Base-by-base conservation (phyloP, 495 filamentous ascomycete genomes). In the Podospora comata region DNA sequence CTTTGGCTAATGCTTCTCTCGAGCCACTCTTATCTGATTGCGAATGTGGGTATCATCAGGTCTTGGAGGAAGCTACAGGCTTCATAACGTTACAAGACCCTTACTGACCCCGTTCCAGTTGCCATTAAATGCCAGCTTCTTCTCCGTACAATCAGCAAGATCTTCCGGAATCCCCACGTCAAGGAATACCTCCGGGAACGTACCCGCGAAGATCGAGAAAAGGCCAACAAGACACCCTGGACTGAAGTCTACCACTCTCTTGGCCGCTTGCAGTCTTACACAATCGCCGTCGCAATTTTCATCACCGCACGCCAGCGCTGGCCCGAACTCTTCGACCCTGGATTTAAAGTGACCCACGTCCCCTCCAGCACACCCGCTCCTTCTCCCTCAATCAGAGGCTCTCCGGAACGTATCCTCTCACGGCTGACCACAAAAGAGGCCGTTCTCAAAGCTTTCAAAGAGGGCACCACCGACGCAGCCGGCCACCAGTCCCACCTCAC, bases 251-350 rank as follows among this genome's bases (percentile, higher is more conserved):
- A 66, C 4, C 73, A 75, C 62, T 58, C 59, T 39, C 23, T 73
- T 9, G 58, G 71, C 65, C 68, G 71, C 0, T 67, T 75, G 30
- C 63, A 70, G 0, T 71, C 73, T 7, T 73, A 73, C 64, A 63
- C 32, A 27, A 39, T 69, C 55, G 73, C 71, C 23, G 65, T 73
- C 48, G 66, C 59, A 1, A 27, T 60, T 2, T 65, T 75, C 30
- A 48, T 70, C 18, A 9, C 27, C 0, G 67, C 70, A 9, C 69
- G 69, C 2, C 32, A 64, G 39, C 30, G n/a, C 27, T 73, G 67
- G 20, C 73, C 44, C 7, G 63, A 65, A 15, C 69, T 75, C 48
- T 73, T 75, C 54, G 69, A 66, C 19, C 30, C 30, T 7, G 63
- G 70, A n/a, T 71, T 73, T 7, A 27, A 62, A n/a, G 63, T 75